These are phyloP conservation scores for Trametes polyzona DNA, from an alignment of 1,284 basidiomycete species.

Conservation along the genomic window DNA sequence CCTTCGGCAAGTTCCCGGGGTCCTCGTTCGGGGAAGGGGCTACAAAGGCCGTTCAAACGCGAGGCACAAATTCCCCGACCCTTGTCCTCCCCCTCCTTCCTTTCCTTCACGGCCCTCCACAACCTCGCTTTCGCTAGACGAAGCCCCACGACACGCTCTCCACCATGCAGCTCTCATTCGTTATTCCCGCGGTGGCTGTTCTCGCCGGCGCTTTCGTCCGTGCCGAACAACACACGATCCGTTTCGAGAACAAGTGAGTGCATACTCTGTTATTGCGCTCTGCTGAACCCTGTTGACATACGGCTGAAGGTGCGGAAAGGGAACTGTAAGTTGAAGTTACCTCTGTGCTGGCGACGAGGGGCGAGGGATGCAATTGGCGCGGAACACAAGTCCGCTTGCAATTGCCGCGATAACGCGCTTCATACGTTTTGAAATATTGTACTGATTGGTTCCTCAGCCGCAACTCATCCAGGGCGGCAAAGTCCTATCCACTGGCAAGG, in stretches of 20 bases:
- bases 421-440: no score
- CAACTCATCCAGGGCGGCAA: conserved; percentile 37
- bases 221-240: conserved; percentile 42
- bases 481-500: conserved; percentile 38
- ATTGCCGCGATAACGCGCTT: no score
- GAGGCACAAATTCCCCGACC: conserved; percentile 8
- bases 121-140: conserved; percentile 23
- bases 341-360: no score
- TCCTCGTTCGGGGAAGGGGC: conserved; percentile 12
- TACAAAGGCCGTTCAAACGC: background rate
- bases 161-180: conserved; percentile 37
- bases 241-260: conserved; percentile 42
- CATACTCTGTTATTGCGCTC: background rate
- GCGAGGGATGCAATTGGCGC: no score
- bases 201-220: conserved; percentile 31
- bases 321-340: conserved; percentile 35
- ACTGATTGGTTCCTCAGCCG: no score
- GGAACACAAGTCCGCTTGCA: no score
- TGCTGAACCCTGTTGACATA: no score
- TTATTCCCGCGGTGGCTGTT: conserved; percentile 33
- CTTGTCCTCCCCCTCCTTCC: conserved; percentile 23
- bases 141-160: conserved; percentile 25
- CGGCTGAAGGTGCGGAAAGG: conserved; percentile 42
- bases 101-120: conserved; percentile 26
- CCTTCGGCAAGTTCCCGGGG: conserved; percentile 21